Evolutionary conservation across 2,329 filamentous ascomycete species (phyloP), one percentile per base, ranked within the genome.

Genomic region (Fusarium acutatum): DNA sequence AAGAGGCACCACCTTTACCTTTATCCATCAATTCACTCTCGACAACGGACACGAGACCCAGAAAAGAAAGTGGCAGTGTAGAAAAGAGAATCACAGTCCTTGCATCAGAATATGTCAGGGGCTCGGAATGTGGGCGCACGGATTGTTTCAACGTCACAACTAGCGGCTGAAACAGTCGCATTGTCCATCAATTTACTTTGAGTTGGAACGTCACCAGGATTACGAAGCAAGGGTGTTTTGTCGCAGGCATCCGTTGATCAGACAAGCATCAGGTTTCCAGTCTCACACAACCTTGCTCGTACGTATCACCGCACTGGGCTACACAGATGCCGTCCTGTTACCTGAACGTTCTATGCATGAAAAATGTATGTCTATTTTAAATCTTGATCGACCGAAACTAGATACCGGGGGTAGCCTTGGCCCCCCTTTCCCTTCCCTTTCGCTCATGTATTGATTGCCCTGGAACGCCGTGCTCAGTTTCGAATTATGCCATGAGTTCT

Each of bases 161-260:
- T 75, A 74, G 71, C 64, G 68, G 57, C 75, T 77, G 75, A 77
- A 77, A 77, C 75, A 63, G 61, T 62, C 52, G 58, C 67, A 62
- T 44, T 50, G 37, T 44, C 54, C 49, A 69, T 62, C 66, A 63
- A 66, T 60, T 26, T 37, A 30, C 56, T 59, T 32, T 57, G 49
- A 38, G 35, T 49, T 60, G 35, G 56, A 65, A 64, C 69, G 38
- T 46, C 47, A 44, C 53, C 47, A 69, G 64, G 54, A 73, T 67
- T 61, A 34, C 30, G 43, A 50, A 38, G 44, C 65, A 67, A 50
- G 63, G 67, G 50, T 61, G 37, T 22, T 43, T 40, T 68, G 71
- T 73, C 71, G 63, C 71, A 73, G 67, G 46, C 44, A 52, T 57
- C 30, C 18, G 63, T 49, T 68, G 63, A 74, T 73, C 71, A 73